These are phyloP conservation scores for Lobosporangium transversale DNA, from an alignment of 192 early-diverging fungal genomes.

Conservation along the genomic window DNA sequence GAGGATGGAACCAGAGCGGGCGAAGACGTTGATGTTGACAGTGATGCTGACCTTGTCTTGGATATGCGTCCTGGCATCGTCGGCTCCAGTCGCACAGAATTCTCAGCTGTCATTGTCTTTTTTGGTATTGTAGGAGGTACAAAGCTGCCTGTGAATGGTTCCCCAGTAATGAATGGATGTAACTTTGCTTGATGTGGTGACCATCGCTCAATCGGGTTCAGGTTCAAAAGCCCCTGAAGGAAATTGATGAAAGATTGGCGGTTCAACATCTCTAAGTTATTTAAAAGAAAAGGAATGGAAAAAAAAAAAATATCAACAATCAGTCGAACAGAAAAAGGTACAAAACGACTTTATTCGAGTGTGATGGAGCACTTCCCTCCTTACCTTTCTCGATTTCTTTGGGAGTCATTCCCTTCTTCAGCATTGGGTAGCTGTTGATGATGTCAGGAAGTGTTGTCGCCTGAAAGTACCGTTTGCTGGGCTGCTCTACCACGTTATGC, in stretches of 20 bases:
- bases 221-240: slow-evolving; percentile 84
- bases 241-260: slow-evolving; percentile 91
- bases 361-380: not conserved
- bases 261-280: slow-evolving; percentile 75
- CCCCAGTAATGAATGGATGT: slow-evolving; percentile 97
- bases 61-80: slow-evolving; percentile 28
- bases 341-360: not conserved
- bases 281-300: not conserved
- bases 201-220: slow-evolving; percentile 95
- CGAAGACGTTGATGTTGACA: slow-evolving; percentile 15
- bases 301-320: not conserved
- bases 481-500: slow-evolving; percentile 85
- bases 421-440: slow-evolving; percentile 85
- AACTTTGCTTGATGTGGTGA: slow-evolving; percentile 92
- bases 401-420: slow-evolving; percentile 67
- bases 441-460: slow-evolving; percentile 90
- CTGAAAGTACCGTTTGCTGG: slow-evolving; percentile 91
- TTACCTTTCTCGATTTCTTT: slow-evolving; percentile 83
- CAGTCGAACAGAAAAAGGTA: not conserved
- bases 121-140: slow-evolving; percentile 62
- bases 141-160: slow-evolving; percentile 77
- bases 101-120: slow-evolving; percentile 38
- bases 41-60: slow-evolving; percentile 21
- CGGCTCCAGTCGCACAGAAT: slow-evolving; percentile 36
- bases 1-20: not conserved